phyloP scores from a whole-genome alignment of 2,329 filamentous ascomycete species.

The Chaetomium globosum region DNA sequence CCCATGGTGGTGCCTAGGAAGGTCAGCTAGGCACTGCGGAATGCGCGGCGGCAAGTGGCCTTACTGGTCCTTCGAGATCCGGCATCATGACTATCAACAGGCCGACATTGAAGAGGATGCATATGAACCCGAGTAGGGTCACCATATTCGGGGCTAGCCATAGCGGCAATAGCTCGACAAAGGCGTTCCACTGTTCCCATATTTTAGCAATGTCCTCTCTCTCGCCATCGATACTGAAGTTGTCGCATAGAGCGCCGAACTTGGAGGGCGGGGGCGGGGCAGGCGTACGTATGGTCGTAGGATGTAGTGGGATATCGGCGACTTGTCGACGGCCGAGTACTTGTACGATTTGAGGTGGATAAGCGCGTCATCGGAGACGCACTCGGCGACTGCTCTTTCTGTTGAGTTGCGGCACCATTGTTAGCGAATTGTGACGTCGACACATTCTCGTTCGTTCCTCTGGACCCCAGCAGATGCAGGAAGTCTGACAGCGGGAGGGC shows the following conservation, averaged over 20 bases:
- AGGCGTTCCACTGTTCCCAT: constrained; percentile 82
- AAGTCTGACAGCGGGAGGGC: background rate
- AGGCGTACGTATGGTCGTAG: constrained; percentile 86
- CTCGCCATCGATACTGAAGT: background rate
- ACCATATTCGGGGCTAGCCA: constrained; percentile 99
- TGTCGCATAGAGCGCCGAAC: background rate
- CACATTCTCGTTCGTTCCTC: background rate
- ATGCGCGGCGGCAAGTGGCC: constrained; percentile 38
- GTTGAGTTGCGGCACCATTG: constrained; percentile 19
- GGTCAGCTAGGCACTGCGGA: constrained; percentile 8
- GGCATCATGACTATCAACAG: constrained; percentile 78
- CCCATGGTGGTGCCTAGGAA: constrained; percentile 76
- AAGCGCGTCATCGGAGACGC: constrained; percentile 86
- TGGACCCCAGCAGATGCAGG: background rate
- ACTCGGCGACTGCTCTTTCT: constrained; percentile 65
- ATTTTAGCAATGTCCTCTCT: constrained; percentile 29
- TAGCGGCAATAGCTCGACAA: constrained; percentile 86
- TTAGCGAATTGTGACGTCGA: constrained; percentile 19
- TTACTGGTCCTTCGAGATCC: constrained; percentile 84
- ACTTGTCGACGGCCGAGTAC: constrained; percentile 96
- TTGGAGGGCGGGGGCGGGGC: constrained; percentile 19
- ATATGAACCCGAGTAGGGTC: constrained; percentile 90
- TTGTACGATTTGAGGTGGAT: constrained; percentile 93
- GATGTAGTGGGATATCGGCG: constrained; percentile 88
- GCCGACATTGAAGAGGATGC: constrained; percentile 82